Percentiles rank a stretch among this genome's conserved stretches.
Conservation (phyloP, 2,329 filamentous ascomycete species). For the Fusarium sp. region DNA sequence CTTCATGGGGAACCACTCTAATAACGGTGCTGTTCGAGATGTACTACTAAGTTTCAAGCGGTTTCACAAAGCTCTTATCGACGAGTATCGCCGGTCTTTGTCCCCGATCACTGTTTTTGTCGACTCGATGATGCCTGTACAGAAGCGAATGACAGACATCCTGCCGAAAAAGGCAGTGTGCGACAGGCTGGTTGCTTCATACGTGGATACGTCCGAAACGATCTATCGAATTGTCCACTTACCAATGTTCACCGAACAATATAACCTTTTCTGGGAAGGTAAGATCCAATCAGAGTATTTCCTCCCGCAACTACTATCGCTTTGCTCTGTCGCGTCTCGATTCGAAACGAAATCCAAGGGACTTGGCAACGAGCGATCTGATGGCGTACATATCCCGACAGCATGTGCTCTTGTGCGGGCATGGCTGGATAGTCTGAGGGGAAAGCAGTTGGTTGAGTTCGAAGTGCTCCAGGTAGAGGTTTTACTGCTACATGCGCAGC, state of each 20-base stretch:
- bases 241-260: constrained; percentile 65
- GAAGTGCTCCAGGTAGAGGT: constrained; percentile 67
- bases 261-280: constrained; percentile 66
- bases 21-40: constrained; percentile 58
- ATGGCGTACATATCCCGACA: constrained; percentile 69
- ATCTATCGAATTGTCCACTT: constrained; percentile 68
- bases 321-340: constrained; percentile 66
- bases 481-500: constrained; percentile 65
- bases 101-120: constrained; percentile 69
- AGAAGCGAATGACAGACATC: constrained; percentile 70
- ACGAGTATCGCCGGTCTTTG: constrained; percentile 61
- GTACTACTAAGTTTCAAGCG: constrained; percentile 61
- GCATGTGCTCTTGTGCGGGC: constrained; percentile 67
- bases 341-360: constrained; percentile 66
- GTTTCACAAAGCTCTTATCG: constrained; percentile 63
- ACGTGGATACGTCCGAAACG: constrained; percentile 65
- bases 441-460: constrained; percentile 67
- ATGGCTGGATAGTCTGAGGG: constrained; percentile 66
- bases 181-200: constrained; percentile 64
- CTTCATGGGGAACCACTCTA: constrained; percentile 61
- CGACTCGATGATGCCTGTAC: constrained; percentile 70
- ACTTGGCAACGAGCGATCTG: constrained; percentile 63
- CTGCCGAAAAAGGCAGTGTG: constrained; percentile 65
- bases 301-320: constrained; percentile 66
- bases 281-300: constrained; percentile 63